Evolutionary conservation across 257 asterid genomes (phyloP).

Genomic region (Penstemon eatonii): DNA sequence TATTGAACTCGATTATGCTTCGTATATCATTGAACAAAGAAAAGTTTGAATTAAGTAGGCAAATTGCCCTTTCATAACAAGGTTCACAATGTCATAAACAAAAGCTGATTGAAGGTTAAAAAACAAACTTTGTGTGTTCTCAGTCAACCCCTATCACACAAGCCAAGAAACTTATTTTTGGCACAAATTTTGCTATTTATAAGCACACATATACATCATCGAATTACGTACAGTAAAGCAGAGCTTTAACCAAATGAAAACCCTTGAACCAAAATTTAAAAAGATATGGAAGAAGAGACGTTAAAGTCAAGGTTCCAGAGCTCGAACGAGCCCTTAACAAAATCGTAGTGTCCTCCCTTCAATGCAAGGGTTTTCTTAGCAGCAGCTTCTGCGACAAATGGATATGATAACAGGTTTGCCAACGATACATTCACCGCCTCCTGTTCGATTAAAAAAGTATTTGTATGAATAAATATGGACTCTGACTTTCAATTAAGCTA

Average conservation of each 20-base stretch:
- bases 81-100: background rate
- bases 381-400: slow-evolving; percentile 77
- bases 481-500: too few species aligned
- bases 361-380: slow-evolving; percentile 51
- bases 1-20: background rate
- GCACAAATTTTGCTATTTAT: slow-evolving; percentile 5
- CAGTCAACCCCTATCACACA: slow-evolving; percentile 1
- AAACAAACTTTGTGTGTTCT: background rate
- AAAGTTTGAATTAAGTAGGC: too few species aligned
- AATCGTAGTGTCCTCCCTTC: slow-evolving; percentile 88
- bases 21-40: too few species aligned
- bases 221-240: background rate
- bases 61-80: too few species aligned
- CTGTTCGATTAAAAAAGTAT: slow-evolving; percentile 35
- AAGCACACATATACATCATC: slow-evolving; percentile 18
- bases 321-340: slow-evolving; percentile 73
- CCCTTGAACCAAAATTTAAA: slow-evolving; percentile 20
- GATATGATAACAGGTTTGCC: slow-evolving; percentile 70
- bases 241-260: background rate
- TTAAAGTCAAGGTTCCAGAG: slow-evolving; percentile 71
- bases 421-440: slow-evolving; percentile 86
- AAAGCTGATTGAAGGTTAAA: background rate
- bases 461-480: background rate
- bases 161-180: slow-evolving; percentile 26
- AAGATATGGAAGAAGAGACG: slow-evolving; percentile 43